These are phyloP conservation scores for Voacanga thouarsii DNA, from an alignment of 257 asterid genomes.

Conservation along the genomic window DNA sequence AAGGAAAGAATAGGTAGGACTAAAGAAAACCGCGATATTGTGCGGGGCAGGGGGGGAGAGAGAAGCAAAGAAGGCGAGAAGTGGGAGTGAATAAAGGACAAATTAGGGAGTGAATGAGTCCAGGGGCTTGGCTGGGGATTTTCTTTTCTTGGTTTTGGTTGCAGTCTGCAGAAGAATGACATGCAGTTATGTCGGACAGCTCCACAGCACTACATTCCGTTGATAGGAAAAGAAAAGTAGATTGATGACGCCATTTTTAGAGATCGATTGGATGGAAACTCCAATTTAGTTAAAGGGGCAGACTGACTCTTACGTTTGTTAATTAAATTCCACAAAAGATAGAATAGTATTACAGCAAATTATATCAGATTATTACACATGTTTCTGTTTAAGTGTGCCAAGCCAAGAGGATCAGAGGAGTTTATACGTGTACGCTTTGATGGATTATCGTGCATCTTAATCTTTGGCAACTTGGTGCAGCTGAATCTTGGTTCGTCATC, in stretches of 20 bases:
- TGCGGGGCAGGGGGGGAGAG: background rate
- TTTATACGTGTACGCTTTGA: no score
- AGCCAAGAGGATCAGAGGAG: background rate
- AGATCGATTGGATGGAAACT: no score
- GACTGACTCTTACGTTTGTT: no score
- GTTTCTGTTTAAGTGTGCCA: background rate
- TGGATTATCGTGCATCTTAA: no score
- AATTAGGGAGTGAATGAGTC: background rate
- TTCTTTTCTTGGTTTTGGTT: background rate
- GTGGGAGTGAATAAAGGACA: background rate
- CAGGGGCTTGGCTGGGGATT: background rate
- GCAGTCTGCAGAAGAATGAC: background rate
- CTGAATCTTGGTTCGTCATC: no score
- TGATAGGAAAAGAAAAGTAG: no score
- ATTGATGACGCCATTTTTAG: no score
- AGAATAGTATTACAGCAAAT: no score
- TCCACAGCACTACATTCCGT: background rate
- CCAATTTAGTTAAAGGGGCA: no score
- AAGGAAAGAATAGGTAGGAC: background rate
- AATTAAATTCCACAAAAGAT: no score
- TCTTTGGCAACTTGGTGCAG: no score
- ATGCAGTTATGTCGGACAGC: conserved; percentile 7
- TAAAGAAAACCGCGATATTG: background rate
- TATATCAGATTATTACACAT: no score
- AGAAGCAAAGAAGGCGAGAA: background rate